Percentiles rank a stretch among this genome's conserved stretches.
These are phyloP conservation scores for Cytospora paraplurivora DNA, from an alignment of 2,329 filamentous ascomycete genomes.

Conservation along the genomic window DNA sequence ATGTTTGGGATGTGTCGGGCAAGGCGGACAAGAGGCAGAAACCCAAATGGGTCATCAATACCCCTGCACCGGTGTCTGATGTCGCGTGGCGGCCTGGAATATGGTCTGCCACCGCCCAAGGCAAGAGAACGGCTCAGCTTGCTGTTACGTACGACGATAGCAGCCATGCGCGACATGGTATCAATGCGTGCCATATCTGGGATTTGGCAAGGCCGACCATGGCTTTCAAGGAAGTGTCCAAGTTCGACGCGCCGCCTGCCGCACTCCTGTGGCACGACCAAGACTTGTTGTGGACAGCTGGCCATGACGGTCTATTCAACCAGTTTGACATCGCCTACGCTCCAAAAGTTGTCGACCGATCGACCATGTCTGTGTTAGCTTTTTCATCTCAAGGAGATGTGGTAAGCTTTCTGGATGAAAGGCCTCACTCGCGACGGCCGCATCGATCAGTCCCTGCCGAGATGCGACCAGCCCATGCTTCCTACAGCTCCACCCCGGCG, in stretches of 20 bases:
- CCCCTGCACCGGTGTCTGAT: constrained; percentile 60
- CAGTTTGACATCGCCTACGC: constrained; percentile 69
- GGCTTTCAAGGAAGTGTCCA: constrained; percentile 66
- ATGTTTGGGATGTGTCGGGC: constrained; percentile 66
- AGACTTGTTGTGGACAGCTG: constrained; percentile 67
- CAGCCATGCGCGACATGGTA: constrained; percentile 55
- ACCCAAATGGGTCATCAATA: constrained; percentile 62
- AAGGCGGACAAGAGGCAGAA: constrained; percentile 65
- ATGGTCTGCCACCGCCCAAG: constrained; percentile 66
- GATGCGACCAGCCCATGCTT: constrained; percentile 36
- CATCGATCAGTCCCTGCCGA: constrained; percentile 32
- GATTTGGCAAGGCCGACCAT: constrained; percentile 68
- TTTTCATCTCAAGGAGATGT: constrained; percentile 63
- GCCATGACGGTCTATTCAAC: constrained; percentile 61
- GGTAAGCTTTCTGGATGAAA: constrained; percentile 64
- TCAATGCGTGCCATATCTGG: constrained; percentile 65
- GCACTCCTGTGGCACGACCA: constrained; percentile 65
- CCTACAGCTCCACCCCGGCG: constrained; percentile 52
- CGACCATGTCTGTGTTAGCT: constrained; percentile 61
- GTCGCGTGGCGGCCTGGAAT: constrained; percentile 66
- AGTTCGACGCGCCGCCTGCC: constrained; percentile 59
- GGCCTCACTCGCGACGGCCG: constrained; percentile 49
- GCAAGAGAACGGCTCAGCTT: constrained; percentile 61
- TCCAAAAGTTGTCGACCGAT: constrained; percentile 63
- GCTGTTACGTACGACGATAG: constrained; percentile 64